Evolutionary conservation across 2,329 filamentous ascomycete genomes (phyloP).

Genomic region (Endothia cerciana): DNA sequence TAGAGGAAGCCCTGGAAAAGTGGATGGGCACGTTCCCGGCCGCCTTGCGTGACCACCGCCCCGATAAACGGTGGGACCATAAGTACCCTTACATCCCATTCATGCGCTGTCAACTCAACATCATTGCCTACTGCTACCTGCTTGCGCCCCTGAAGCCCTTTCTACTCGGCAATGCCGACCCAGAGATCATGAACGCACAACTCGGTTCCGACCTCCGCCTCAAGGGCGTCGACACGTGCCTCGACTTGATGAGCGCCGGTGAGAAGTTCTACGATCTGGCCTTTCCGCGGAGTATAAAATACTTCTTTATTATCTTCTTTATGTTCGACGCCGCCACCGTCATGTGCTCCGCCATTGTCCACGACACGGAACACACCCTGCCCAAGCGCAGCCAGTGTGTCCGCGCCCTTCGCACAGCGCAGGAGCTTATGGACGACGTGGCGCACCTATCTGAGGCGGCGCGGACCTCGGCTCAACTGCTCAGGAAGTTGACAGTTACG

Average conservation of each 20-base stretch:
- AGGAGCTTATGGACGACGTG: conserved; percentile 26
- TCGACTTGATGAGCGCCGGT: conserved; percentile 31
- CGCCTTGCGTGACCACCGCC: conserved; percentile 32
- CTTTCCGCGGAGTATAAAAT: conserved; percentile 34
- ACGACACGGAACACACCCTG: conserved; percentile 35
- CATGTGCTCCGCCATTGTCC: conserved; percentile 36
- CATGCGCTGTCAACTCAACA: conserved; percentile 37
- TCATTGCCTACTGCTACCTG: conserved; percentile 35
- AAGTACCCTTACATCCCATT: conserved; percentile 36
- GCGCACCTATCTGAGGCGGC: conserved; percentile 25
- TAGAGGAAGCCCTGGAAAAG: conserved; percentile 34
- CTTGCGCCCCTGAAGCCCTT: conserved; percentile 35
- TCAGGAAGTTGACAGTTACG: conserved; percentile 19
- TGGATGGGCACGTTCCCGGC: conserved; percentile 31
- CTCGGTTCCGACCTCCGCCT: conserved; percentile 31
- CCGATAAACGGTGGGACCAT: conserved; percentile 36
- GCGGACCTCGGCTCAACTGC: conserved; percentile 21
- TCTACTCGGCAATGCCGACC: conserved; percentile 32
- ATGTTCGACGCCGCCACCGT: conserved; percentile 38
- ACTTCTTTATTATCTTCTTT: conserved; percentile 38
- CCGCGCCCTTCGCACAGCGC: conserved; percentile 16
- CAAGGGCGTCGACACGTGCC: conserved; percentile 33
- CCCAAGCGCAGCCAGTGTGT: conserved; percentile 33
- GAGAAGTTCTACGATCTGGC: conserved; percentile 33
- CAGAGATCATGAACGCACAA: conserved; percentile 29